Evolutionary conservation across 306 rosid species (phyloP).

Genomic region (Trichosanthes truncata): DNA sequence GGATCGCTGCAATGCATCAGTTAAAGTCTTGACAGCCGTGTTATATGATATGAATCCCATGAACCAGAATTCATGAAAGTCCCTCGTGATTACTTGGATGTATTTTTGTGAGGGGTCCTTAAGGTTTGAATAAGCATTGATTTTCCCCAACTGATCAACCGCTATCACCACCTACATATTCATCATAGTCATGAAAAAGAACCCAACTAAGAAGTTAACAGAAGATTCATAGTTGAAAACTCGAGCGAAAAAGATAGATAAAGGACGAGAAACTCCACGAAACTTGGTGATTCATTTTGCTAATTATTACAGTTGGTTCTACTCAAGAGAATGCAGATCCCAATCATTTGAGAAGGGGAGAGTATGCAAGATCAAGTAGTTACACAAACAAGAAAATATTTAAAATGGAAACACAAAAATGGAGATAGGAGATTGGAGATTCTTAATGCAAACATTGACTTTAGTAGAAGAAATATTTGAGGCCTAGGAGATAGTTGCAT

Average conservation of each 20-base stretch:
- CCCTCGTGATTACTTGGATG: constrained; percentile 39
- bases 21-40: constrained; percentile 51
- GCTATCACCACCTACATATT: constrained; percentile 38
- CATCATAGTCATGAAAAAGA: constrained; percentile 6
- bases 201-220: not conserved
- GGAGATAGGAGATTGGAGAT: not conserved
- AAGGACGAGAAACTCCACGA: not conserved
- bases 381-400: not conserved
- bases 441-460: not conserved
- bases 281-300: not conserved
- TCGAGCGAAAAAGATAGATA: not conserved
- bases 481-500: not conserved
- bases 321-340: not conserved
- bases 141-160: constrained; percentile 41
- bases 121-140: constrained; percentile 36
- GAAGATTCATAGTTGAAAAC: not conserved
- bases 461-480: not conserved
- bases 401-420: not conserved
- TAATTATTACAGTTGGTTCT: not conserved
- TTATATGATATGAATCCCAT: constrained; percentile 69
- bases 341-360: not conserved
- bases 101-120: constrained; percentile 45
- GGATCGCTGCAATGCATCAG: constrained; percentile 22
- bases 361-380: not conserved
- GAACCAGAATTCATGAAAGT: constrained; percentile 58